These are phyloP conservation scores for Pseudevernia furfuracea DNA, from an alignment of 495 filamentous ascomycete species.

Conservation along the genomic window DNA sequence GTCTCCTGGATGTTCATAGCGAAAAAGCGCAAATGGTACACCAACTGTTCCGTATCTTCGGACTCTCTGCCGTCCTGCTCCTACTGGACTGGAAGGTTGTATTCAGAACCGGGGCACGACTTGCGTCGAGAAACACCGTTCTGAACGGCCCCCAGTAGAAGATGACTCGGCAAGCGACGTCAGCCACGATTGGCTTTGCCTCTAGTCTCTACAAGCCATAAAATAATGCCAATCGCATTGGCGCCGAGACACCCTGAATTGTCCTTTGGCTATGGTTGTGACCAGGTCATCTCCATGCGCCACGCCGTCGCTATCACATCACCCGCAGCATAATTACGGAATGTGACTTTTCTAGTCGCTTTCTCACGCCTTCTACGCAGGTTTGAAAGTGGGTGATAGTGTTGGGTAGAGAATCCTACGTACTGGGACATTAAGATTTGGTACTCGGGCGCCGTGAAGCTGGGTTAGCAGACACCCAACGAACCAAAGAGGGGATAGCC, in stretches of 20 bases:
- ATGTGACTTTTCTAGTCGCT: slow-evolving; percentile 7
- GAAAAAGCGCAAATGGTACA: not conserved
- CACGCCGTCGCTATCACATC: slow-evolving; percentile 13
- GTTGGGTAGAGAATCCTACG: too few species aligned
- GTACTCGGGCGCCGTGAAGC: not conserved
- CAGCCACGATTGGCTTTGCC: slow-evolving; percentile 2
- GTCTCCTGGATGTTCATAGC: not conserved
- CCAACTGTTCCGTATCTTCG: not conserved
- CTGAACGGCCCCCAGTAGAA: not conserved
- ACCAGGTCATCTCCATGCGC: slow-evolving; percentile 13
- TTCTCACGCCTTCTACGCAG: slow-evolving; percentile 4
- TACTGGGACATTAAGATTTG: too few species aligned
- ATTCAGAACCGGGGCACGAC: not conserved
- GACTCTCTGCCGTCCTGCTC: not conserved
- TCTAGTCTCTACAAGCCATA: not conserved
- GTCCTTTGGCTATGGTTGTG: not conserved
- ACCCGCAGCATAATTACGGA: slow-evolving; percentile 11
- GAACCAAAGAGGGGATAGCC: not conserved
- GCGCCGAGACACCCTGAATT: not conserved
- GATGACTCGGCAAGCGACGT: not conserved
- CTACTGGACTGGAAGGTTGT: not conserved
- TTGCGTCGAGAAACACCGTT: not conserved
- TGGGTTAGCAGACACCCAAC: not conserved
- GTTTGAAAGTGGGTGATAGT: not conserved
- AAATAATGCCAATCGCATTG: not conserved